Percentiles rank a stretch among this genome's conserved stretches.
phyloP scores from a whole-genome alignment of 2,329 filamentous ascomycete genomes.

The Hymenoscyphus fraxineus region DNA sequence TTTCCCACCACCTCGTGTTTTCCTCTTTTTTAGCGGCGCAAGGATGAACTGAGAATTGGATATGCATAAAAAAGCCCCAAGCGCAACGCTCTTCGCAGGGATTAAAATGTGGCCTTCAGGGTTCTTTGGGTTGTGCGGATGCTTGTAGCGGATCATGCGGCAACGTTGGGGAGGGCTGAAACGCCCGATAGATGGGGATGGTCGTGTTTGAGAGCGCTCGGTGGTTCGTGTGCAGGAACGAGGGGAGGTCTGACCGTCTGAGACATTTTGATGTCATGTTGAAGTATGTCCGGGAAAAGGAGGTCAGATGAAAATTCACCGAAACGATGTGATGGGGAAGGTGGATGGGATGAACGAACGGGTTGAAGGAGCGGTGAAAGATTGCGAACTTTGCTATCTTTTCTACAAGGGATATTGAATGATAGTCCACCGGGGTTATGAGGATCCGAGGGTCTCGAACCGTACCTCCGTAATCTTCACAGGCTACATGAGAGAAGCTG shows the following conservation, averaged over 20 bases:
- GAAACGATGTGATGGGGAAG: neutral
- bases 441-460: neutral
- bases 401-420: neutral
- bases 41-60: neutral
- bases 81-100: constrained; percentile 1
- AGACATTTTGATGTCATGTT: constrained; percentile 1
- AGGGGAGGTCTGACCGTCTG: neutral
- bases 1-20: too few relatives aligned
- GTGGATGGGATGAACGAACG: neutral
- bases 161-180: constrained; percentile 5
- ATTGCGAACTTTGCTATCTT: neutral
- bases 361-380: neutral
- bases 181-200: neutral
- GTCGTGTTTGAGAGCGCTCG: constrained; percentile 1
- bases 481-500: neutral
- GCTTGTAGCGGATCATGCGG: constrained; percentile 9
- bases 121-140: neutral
- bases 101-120: neutral
- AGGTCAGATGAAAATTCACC: neutral
- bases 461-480: neutral
- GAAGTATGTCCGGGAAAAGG: neutral
- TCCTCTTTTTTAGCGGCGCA: neutral
- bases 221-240: constrained; percentile 3
- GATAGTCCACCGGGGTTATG: neutral
- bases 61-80: neutral